phyloP scores from a whole-genome alignment of 768 basidiomycete species.

The Termitomyces sp. region DNA sequence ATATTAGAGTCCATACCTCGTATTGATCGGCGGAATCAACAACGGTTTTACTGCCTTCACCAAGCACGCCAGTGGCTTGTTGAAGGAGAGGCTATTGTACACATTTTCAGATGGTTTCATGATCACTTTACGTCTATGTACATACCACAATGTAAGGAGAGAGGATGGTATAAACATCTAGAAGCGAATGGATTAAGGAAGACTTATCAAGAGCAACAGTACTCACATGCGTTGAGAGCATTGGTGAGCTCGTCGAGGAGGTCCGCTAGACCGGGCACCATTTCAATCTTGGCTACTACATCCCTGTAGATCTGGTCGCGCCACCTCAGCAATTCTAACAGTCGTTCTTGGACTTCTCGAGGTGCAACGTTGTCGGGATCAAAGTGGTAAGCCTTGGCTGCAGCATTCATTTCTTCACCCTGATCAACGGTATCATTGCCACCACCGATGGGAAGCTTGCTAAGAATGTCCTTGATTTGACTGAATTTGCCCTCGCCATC shows the following conservation, averaged over 20 bases:
- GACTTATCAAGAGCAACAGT: neutral
- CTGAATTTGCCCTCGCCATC: conserved; percentile 27
- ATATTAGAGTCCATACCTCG: conserved; percentile 29
- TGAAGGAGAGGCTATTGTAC: conserved; percentile 49
- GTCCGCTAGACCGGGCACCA: conserved; percentile 55
- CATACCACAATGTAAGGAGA: conserved; percentile 60
- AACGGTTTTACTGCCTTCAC: conserved; percentile 62
- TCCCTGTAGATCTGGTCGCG: conserved; percentile 54
- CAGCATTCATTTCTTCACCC: conserved; percentile 48
- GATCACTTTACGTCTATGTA: neutral
- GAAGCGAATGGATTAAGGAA: conserved; percentile 2
- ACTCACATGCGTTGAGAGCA: conserved; percentile 60
- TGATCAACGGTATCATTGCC: conserved; percentile 46
- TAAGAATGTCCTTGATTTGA: conserved; percentile 38
- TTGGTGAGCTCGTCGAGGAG: conserved; percentile 60
- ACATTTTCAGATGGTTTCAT: neutral
- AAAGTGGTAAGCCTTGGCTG: conserved; percentile 56
- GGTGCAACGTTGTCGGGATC: conserved; percentile 60
- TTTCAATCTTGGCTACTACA: conserved; percentile 52
- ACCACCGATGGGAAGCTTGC: conserved; percentile 47
- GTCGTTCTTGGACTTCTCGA: conserved; percentile 54
- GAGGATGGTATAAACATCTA: conserved; percentile 61
- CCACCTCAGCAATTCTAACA: conserved; percentile 57
- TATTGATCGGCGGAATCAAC: conserved; percentile 69
- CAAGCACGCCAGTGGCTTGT: conserved; percentile 50